Percentiles rank a stretch among this genome's conserved stretches.
Conservation (phyloP, 306 rosid species). For the Dryas alaskensis region DNA sequence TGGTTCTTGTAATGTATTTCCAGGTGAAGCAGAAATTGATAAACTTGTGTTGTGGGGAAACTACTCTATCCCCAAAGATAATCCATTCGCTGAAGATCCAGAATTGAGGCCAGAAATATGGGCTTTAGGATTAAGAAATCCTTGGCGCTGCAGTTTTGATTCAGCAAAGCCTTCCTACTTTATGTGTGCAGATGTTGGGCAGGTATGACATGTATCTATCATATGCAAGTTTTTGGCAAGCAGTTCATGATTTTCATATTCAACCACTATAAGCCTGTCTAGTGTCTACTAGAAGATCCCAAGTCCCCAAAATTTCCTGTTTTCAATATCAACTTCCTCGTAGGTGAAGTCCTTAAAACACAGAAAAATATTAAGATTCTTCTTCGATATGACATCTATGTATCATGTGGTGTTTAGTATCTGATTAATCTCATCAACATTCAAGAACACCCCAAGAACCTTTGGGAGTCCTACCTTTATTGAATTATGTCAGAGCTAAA, state of each 20-base stretch:
- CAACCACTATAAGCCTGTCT: background rate
- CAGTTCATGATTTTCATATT: background rate
- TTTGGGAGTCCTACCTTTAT: too few species aligned
- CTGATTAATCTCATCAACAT: too few species aligned
- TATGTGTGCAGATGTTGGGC: constrained; percentile 79
- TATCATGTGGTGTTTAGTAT: too few species aligned
- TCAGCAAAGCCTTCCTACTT: constrained; percentile 81
- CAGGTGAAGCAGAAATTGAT: constrained; percentile 62
- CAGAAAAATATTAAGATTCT: background rate
- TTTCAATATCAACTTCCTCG: background rate
- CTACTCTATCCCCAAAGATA: constrained; percentile 84
- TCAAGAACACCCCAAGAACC: too few species aligned
- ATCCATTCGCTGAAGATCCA: constrained; percentile 65
- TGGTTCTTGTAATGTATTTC: constrained; percentile 4
- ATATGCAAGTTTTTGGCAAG: background rate
- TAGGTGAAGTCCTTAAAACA: too few species aligned
- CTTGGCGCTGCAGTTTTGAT: constrained; percentile 99
- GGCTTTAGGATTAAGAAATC: constrained; percentile 89
- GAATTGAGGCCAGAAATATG: constrained; percentile 76
- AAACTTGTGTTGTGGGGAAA: constrained; percentile 86
- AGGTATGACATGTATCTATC: constrained; percentile 48
- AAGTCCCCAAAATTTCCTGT: background rate
- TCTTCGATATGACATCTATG: background rate
- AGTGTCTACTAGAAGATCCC: background rate
- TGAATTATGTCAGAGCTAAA: too few species aligned